Evolutionary conservation across 371 early-diverging fungal genomes (phyloP).

Genomic region (Coemansia linderi): DNA sequence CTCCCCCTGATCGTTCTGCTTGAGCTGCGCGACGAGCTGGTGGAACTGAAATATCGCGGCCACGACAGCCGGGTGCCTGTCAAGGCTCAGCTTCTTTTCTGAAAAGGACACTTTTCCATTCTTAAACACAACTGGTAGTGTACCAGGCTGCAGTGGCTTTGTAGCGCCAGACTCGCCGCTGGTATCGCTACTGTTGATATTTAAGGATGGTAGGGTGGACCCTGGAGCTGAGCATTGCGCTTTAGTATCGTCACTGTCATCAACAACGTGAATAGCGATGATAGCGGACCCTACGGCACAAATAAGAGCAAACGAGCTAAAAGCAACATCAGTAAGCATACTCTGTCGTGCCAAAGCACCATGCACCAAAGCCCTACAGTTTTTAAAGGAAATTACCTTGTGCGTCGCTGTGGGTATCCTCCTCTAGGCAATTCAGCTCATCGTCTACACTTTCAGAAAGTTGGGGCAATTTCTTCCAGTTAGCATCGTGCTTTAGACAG

Average conservation of each 20-base stretch:
- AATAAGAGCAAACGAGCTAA: not conserved
- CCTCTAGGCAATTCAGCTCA: not conserved
- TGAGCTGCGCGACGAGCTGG: constrained; percentile 36
- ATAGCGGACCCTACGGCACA: not conserved
- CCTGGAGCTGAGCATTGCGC: not conserved
- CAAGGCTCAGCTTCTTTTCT: constrained; percentile 41
- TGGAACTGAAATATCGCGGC: constrained; percentile 45
- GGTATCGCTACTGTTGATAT: not conserved
- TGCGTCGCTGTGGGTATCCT: not conserved
- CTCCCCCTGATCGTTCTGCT: constrained; percentile 5
- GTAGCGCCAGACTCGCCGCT: not conserved
- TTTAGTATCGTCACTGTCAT: not conserved
- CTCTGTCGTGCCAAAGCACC: not conserved
- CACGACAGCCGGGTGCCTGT: constrained; percentile 43
- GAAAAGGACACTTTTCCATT: constrained; percentile 31
- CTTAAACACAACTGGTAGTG: constrained; percentile 21
- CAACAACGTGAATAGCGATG: not conserved
- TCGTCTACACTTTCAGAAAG: not conserved
- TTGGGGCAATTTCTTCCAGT: not conserved
- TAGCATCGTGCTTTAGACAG: not conserved
- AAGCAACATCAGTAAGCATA: not conserved
- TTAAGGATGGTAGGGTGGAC: not conserved
- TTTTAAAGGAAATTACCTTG: not conserved
- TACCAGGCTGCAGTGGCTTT: not conserved
- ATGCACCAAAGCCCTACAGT: not conserved